Evolutionary conservation across 2,329 filamentous ascomycete species (phyloP).

Genomic region (Fusarium sp.): DNA sequence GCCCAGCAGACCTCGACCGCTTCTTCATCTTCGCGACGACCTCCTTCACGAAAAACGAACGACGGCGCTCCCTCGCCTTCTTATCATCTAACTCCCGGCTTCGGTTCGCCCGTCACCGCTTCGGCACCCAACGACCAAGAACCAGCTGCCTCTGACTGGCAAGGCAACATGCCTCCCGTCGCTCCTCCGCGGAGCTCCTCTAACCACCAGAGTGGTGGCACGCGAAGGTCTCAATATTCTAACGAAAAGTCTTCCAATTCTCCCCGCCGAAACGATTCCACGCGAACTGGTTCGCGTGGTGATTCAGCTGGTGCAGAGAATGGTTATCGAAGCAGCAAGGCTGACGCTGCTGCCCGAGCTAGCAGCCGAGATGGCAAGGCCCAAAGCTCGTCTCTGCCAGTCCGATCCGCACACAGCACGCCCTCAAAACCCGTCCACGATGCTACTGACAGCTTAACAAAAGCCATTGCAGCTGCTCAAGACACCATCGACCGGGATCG

Average conservation of each 20-base stretch:
- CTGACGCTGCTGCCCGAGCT: constrained; percentile 56
- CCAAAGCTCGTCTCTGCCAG: constrained; percentile 57
- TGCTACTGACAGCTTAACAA: constrained; percentile 82
- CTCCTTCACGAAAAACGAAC: constrained; percentile 65
- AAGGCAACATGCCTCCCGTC: constrained; percentile 74
- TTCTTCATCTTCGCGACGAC: constrained; percentile 66
- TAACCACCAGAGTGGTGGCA: constrained; percentile 61
- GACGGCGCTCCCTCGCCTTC: constrained; percentile 58
- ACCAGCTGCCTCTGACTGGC: constrained; percentile 62
- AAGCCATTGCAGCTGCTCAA: constrained; percentile 66
- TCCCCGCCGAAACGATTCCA: constrained; percentile 56
- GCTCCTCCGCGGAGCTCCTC: constrained; percentile 87
- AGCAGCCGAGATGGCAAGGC: constrained; percentile 57
- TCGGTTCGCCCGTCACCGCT: constrained; percentile 62
- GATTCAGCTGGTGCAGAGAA: constrained; percentile 50
- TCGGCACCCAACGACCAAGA: constrained; percentile 56
- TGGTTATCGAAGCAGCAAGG: constrained; percentile 50
- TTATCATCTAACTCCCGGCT: constrained; percentile 56
- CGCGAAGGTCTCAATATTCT: constrained; percentile 60
- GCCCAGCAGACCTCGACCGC: constrained; percentile 61
- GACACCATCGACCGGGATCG: constrained; percentile 49
- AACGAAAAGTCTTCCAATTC: constrained; percentile 60
- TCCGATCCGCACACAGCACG: constrained; percentile 61
- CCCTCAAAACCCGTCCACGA: constrained; percentile 73
- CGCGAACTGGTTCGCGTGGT: constrained; percentile 52